These are phyloP conservation scores for Pseudonectria foliicola DNA, from an alignment of 2,329 filamentous ascomycete species.

Conservation along the genomic window DNA sequence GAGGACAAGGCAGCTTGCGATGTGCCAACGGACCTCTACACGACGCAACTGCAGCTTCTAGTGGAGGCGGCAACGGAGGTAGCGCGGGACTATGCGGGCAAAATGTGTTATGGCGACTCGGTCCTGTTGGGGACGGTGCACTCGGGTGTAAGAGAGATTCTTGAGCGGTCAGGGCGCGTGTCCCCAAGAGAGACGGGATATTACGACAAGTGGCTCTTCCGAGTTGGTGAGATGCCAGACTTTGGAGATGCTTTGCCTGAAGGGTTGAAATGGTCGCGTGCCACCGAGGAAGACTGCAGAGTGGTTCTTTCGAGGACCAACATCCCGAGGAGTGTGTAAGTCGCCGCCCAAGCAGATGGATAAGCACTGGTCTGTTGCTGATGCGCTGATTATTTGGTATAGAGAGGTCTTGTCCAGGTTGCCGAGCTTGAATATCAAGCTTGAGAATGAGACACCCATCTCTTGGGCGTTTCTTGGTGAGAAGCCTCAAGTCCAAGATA, in stretches of 20 bases:
- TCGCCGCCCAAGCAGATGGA: conserved; percentile 1
- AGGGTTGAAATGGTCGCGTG: conserved; percentile 48
- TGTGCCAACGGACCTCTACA: conserved; percentile 14
- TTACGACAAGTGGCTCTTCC: conserved; percentile 55
- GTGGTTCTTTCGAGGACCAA: conserved; percentile 48
- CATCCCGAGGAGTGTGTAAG: conserved; percentile 48
- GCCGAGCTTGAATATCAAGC: conserved; percentile 41
- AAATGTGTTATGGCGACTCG: conserved; percentile 16
- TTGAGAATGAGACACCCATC: conserved; percentile 40
- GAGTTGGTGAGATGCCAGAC: conserved; percentile 36
- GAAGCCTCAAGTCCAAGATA: not conserved
- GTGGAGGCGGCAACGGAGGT: conserved; percentile 24
- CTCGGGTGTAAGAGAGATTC: conserved; percentile 19
- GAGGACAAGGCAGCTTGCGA: conserved; percentile 27
- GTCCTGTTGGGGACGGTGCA: conserved; percentile 32
- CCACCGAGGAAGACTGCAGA: conserved; percentile 45
- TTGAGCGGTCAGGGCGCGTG: conserved; percentile 21
- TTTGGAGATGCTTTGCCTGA: conserved; percentile 28
- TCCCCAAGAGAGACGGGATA: conserved; percentile 19
- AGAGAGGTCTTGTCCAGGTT: conserved; percentile 37
- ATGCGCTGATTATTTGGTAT: not conserved
- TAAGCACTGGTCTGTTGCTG: not conserved
- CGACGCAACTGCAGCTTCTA: conserved; percentile 27
- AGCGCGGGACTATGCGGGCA: conserved; percentile 13
- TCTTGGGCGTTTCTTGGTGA: conserved; percentile 57